Evolutionary conservation across 768 basidiomycete genomes (phyloP).

Genomic region (Agrocybe praecox): DNA sequence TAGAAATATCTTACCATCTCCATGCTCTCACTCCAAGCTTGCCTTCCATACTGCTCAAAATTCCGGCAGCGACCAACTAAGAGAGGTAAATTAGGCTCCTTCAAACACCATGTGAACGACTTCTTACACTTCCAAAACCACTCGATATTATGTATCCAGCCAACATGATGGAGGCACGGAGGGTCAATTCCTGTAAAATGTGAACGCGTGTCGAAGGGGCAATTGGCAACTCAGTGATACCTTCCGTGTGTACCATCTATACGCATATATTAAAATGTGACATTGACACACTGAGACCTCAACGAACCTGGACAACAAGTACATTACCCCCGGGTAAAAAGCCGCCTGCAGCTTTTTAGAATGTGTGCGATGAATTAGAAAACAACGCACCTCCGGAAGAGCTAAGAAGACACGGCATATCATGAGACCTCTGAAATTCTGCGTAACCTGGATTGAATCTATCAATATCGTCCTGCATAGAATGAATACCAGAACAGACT

Average conservation of each 20-base stretch:
- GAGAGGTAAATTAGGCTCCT: not conserved
- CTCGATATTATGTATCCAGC: slow-evolving; percentile 62
- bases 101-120: not conserved
- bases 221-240: slow-evolving; percentile 21
- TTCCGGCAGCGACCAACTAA: slow-evolving; percentile 72
- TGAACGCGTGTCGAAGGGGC: not conserved
- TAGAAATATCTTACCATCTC: slow-evolving; percentile 68
- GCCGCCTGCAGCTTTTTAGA: slow-evolving; percentile 35
- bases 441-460: slow-evolving; percentile 38
- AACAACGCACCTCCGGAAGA: slow-evolving; percentile 44
- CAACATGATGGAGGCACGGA: slow-evolving; percentile 62
- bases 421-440: slow-evolving; percentile 54
- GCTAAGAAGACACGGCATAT: slow-evolving; percentile 63
- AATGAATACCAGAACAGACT: slow-evolving; percentile 29
- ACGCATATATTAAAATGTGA: not conserved
- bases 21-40: slow-evolving; percentile 66
- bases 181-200: slow-evolving; percentile 56
- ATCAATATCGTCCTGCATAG: no score
- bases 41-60: slow-evolving; percentile 69
- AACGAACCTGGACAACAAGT: slow-evolving; percentile 34
- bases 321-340: slow-evolving; percentile 61
- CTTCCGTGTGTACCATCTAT: slow-evolving; percentile 58
- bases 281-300: not conserved
- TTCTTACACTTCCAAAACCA: slow-evolving; percentile 63
- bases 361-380: not conserved